Base-by-base conservation (phyloP, 75 land plant species). In the Sequoia sempervirens region DNA sequence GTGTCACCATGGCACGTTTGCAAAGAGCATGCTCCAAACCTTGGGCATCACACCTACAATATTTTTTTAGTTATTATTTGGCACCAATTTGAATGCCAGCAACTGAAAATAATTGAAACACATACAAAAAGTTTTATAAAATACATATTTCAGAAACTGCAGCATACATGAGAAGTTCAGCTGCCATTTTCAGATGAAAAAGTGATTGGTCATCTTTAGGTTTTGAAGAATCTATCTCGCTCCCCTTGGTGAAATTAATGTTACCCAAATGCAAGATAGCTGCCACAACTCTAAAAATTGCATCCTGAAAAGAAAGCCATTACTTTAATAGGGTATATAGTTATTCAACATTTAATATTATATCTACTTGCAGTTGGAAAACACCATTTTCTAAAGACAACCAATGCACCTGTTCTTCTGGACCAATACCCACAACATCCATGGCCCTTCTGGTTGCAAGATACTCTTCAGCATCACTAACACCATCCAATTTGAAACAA, bases 401-500 rank as follows among this genome's bases (percentile, higher is more conserved):
- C 45, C 26, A 41, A 43, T 26, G 80, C 78, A 97, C 99, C 95
- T 97, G 99, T 52, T 97, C 98, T 66, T 93, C 91, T 36, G 82
- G 88, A 90, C 88, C 94, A 11, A 96, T 96, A 41, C 99, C 99
- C 86, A 96, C 99, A 85, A 96, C 84, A 84, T 96, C 99, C 99
- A 96, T 96, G 41, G 97, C 99, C 86, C 98, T 92, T 75, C 98
- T 90, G 4, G 99, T 96, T 53, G 92, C 95, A 52, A 92, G 88
- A 87, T 96, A 96, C 4, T 96, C 97, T 72, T 92, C 91, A 43
- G 92, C 90, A 92, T 96, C 95, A 95, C 82, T 95, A 30, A 94
- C 92, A 53, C 91, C 93, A 82, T 90, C 92, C 85, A 96, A 87
- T 53, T 96, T 96, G 85, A 78, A 95, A 83, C 97, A 95, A 79